A percentile compares a stretch with the other conserved stretches of the same genome.
phyloP scores from a whole-genome alignment of 2,329 filamentous ascomycete species.

The Aspergillus chevalieri region DNA sequence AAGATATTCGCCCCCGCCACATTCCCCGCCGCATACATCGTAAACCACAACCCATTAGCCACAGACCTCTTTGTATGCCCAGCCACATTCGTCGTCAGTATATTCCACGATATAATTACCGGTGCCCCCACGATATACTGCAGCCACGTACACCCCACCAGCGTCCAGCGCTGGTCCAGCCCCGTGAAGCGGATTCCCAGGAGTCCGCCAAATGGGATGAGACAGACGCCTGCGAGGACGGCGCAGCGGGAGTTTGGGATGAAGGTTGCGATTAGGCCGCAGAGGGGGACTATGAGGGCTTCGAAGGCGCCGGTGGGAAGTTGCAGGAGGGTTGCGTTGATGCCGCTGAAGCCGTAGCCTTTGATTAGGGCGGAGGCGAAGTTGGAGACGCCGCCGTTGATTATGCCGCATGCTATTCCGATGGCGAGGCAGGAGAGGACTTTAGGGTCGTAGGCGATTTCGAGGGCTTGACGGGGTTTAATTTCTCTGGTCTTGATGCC shows the following conservation, averaged over 20 bases:
- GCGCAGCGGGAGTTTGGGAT: slow-evolving; percentile 37
- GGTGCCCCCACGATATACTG: slow-evolving; percentile 47
- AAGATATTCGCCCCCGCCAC: slow-evolving; percentile 46
- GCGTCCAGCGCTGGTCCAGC: slow-evolving; percentile 38
- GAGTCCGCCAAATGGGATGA: slow-evolving; percentile 40
- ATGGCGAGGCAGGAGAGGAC: slow-evolving; percentile 36
- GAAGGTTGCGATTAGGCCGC: slow-evolving; percentile 41
- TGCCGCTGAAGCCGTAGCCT: slow-evolving; percentile 33
- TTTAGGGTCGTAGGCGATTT: slow-evolving; percentile 36
- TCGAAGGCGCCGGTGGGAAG: slow-evolving; percentile 31
- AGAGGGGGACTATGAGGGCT: slow-evolving; percentile 22
- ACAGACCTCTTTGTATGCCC: slow-evolving; percentile 49
- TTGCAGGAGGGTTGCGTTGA: slow-evolving; percentile 28
- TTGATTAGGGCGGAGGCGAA: slow-evolving; percentile 44
- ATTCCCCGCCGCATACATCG: slow-evolving; percentile 44
- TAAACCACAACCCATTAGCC: slow-evolving; percentile 47
- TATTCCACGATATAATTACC: slow-evolving; percentile 48
- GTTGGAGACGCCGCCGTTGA: slow-evolving; percentile 47
- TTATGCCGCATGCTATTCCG: slow-evolving; percentile 40
- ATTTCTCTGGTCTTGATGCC: slow-evolving; percentile 35
- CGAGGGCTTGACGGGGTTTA: slow-evolving; percentile 30
- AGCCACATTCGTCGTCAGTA: slow-evolving; percentile 43
- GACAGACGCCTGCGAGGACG: slow-evolving; percentile 22
- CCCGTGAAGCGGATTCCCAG: slow-evolving; percentile 46
- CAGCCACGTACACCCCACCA: slow-evolving; percentile 51